These are phyloP conservation scores for Cystofilobasidium capitatum DNA, from an alignment of 768 basidiomycete species.

Conservation along the genomic window DNA sequence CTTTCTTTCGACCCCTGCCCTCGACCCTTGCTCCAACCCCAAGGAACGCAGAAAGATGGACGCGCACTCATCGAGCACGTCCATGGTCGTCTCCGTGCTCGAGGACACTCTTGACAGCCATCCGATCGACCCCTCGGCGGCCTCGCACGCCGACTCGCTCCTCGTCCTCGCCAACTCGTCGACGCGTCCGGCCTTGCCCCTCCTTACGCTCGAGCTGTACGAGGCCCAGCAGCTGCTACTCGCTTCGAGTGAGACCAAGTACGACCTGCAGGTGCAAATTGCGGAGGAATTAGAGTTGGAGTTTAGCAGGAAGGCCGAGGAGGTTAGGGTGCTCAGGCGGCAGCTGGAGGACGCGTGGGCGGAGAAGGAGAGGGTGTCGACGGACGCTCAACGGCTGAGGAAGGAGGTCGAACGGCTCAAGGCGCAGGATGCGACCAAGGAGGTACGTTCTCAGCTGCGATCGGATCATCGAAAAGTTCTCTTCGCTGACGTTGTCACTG, in stretches of 20 bases:
- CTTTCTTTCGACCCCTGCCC: background rate
- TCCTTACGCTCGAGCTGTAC: slow-evolving; percentile 17
- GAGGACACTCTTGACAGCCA: no score
- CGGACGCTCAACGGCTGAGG: slow-evolving; percentile 55
- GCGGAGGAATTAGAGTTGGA: slow-evolving; percentile 31
- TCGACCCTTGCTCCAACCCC: background rate
- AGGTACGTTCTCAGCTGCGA: background rate
- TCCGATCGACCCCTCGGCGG: no score
- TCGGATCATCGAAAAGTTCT: no score
- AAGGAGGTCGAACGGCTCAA: slow-evolving; percentile 59
- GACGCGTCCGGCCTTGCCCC: background rate
- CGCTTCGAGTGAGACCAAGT: slow-evolving; percentile 3
- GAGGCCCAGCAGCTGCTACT: slow-evolving; percentile 1
- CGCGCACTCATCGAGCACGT: background rate
- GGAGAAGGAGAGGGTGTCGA: no score
- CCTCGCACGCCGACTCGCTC: background rate
- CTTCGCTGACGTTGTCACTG: background rate
- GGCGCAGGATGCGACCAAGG: slow-evolving; percentile 50
- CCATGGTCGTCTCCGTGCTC: background rate
- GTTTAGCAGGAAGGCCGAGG: slow-evolving; percentile 41
- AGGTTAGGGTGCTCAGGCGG: slow-evolving; percentile 45
- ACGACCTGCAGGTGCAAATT: slow-evolving; percentile 36
- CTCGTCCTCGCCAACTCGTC: slow-evolving; percentile 11
- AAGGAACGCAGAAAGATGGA: background rate
- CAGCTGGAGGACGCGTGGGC: slow-evolving; percentile 49